Evolutionary conservation across 306 rosid species (phyloP).

Genomic region (Pterocarpus macrocarpus): DNA sequence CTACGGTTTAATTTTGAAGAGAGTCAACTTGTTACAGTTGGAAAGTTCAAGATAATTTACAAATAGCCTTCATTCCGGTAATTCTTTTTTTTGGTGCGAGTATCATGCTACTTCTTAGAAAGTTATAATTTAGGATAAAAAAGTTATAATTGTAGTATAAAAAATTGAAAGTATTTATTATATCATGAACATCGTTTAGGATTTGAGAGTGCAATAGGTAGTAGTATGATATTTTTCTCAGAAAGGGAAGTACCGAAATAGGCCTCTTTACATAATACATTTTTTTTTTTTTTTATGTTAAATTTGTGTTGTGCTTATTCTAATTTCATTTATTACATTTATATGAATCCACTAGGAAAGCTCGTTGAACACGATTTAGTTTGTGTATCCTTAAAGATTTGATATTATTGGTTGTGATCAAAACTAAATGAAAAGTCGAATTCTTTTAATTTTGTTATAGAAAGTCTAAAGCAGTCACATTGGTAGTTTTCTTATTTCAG

Average conservation of each 20-base stretch:
- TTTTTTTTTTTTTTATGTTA: neutral
- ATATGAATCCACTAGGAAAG: neutral
- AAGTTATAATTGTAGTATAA: too few species aligned
- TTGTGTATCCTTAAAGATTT: neutral
- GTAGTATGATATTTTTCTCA: too few species aligned
- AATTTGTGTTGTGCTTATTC: neutral
- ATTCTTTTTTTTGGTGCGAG: neutral
- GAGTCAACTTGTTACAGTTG: neutral
- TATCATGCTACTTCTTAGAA: too few species aligned
- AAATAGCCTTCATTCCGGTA: neutral
- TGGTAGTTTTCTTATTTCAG: neutral
- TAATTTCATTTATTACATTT: neutral
- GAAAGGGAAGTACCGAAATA: too few species aligned
- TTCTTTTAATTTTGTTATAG: neutral
- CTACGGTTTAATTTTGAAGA: neutral
- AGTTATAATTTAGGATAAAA: too few species aligned
- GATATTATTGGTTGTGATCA: neutral
- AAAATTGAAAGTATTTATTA: too few species aligned
- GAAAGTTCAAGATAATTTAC: neutral
- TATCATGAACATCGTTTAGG: too few species aligned
- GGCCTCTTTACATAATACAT: too few species aligned
- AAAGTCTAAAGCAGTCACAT: neutral
- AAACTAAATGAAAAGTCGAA: neutral
- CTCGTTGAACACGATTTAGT: neutral
- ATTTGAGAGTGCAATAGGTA: too few species aligned